These are phyloP conservation scores for Phytophthora tentaculata DNA, from an alignment of 352 stramenopile species.

Conservation along the genomic window DNA sequence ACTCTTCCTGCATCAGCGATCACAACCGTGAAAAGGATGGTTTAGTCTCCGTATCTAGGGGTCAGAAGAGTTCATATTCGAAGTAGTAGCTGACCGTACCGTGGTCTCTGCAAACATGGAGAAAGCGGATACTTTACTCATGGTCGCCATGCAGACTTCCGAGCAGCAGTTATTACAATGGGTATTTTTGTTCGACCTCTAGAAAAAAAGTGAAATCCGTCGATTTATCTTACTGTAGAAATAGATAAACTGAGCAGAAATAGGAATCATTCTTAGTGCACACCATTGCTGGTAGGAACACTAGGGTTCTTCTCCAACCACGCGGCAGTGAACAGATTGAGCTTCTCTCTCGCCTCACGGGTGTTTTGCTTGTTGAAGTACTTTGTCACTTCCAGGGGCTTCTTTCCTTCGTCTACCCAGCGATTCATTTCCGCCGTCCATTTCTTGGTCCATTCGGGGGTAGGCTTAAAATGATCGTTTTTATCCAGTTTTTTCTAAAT, in stretches of 20 bases:
- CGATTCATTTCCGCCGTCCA: constrained; percentile 2
- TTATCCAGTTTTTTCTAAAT: neutral
- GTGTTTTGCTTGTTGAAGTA: neutral
- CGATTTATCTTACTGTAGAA: neutral
- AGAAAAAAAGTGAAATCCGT: neutral
- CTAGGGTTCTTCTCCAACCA: neutral
- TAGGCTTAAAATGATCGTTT: neutral
- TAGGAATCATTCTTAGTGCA: neutral
- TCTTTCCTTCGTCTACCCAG: constrained; percentile 4
- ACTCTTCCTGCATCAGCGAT: constrained; percentile 53
- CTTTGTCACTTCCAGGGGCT: neutral
- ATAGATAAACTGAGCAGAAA: too few species aligned
- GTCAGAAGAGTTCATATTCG: neutral
- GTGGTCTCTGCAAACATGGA: constrained; percentile 50
- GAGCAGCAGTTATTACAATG: neutral
- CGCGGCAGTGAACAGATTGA: neutral
- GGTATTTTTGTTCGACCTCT: too few species aligned
- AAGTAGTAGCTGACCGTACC: too few species aligned
- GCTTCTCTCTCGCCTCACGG: neutral
- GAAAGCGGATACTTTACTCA: constrained; percentile 24
- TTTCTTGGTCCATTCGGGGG: neutral
- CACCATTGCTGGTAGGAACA: neutral
- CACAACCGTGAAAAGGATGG: neutral
- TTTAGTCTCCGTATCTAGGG: neutral
- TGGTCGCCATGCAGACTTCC: neutral